Conservation (phyloP, 768 basidiomycete species). For the Paxillus involutus region DNA sequence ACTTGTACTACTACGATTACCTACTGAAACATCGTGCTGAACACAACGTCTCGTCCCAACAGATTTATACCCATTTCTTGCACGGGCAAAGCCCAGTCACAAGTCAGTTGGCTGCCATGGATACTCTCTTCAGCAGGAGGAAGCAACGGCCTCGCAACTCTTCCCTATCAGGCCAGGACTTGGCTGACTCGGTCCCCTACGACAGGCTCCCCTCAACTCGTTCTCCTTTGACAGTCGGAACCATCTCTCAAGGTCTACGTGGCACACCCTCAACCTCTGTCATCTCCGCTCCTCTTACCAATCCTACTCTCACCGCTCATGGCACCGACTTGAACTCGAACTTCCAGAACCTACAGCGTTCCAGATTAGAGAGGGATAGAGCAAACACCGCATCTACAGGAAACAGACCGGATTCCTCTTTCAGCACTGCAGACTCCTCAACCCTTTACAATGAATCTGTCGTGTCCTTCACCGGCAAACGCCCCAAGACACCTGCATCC, state of each 20-base stretch:
- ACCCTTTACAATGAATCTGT: slow-evolving; percentile 55
- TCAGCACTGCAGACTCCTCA: slow-evolving; percentile 57
- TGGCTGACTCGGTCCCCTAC: slow-evolving; percentile 73
- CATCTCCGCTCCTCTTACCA: slow-evolving; percentile 84
- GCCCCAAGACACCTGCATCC: slow-evolving; percentile 35
- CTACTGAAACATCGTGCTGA: too few species aligned
- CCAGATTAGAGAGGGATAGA: slow-evolving; percentile 55
- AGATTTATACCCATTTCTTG: too few species aligned
- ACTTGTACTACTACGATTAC: too few species aligned
- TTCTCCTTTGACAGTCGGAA: slow-evolving; percentile 58
- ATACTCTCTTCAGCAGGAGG: slow-evolving; percentile 65
- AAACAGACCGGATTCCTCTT: slow-evolving; percentile 50
- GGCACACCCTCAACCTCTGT: slow-evolving; percentile 29
- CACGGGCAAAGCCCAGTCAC: slow-evolving; percentile 11
- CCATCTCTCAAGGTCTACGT: slow-evolving; percentile 54
- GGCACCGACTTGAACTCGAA: slow-evolving; percentile 78
- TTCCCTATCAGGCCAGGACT: slow-evolving; percentile 59
- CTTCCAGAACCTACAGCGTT: slow-evolving; percentile 47
- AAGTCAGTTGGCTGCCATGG: slow-evolving; percentile 44
- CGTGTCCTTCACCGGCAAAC: slow-evolving; percentile 35
- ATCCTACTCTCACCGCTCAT: slow-evolving; percentile 69
- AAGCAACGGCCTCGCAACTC: slow-evolving; percentile 58
- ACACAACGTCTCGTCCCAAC: too few species aligned
- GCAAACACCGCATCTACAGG: slow-evolving; percentile 24
- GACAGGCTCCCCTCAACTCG: slow-evolving; percentile 61